Base-by-base conservation (phyloP, 2,329 filamentous ascomycete genomes). In the Claviceps humidiphila region DNA sequence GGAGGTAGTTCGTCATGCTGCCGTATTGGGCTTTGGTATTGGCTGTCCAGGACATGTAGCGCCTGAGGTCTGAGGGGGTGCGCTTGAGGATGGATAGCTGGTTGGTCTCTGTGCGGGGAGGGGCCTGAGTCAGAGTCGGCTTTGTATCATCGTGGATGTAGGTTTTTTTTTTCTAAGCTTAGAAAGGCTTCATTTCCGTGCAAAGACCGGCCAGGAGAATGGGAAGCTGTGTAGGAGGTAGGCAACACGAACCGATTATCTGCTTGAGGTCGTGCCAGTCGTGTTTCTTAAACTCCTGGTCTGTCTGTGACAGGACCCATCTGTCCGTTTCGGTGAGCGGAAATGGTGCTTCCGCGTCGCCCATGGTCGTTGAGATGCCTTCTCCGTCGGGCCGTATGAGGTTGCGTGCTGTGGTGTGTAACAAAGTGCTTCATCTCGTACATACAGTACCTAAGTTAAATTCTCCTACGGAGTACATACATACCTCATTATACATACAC, bases 21-120 rank as follows among this genome's bases (percentile, higher is more conserved):
- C 89, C 89, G 71, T 93, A 87, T 59, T 84, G 69, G 53, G 76
- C 74, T 59, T 85, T 84, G 49, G 85, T 81, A 53, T 82, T 74
- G 47, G 79, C 72, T 14, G 84, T 87, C 77, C 85, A 95, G 63
- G 83, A 73, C 60, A 91, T 82, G 63, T 96, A 96, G 42, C 78
- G 77, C 51, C 85, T 77, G 55, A 95, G 73, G 59, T 95, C 85
- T 26, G 85, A 89, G 1, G 91, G 89, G 53, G 83, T 81, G 40
- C 91, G 79, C 64, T 88, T 87, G 59, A 96, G 84, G 24, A 78
- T 74, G 56, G 85, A 80, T 54, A 96, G 82, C 39, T 84, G 70
- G 61, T 83, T 83, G 50, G 64, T 68, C 50, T 67, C 72, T 80
- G 42, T 20, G 34, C 22, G 47, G 13, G 22, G 20, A 17, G 17